phyloP scores from a whole-genome alignment of 495 filamentous ascomycete genomes.

The Mytilinidion resinicola region DNA sequence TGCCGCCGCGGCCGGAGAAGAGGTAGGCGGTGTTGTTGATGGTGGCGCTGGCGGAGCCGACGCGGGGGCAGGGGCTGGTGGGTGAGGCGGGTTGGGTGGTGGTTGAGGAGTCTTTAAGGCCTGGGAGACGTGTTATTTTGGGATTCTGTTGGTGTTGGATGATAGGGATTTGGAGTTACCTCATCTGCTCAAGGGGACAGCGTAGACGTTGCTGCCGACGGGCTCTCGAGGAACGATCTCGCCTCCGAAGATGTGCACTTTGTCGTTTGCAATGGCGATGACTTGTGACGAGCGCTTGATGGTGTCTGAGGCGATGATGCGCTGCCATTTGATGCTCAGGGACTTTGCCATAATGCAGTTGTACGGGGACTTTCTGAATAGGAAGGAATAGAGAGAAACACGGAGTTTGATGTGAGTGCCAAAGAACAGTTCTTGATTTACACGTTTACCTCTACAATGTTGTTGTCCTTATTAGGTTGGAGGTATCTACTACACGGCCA shows the following conservation, averaged over 20 bases:
- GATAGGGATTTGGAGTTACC: too few relatives aligned
- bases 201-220: slow-evolving; percentile 30
- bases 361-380: too few relatives aligned
- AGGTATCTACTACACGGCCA: too few relatives aligned
- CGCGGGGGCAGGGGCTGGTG: slow-evolving; percentile 38
- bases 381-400: too few relatives aligned
- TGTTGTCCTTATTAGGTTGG: too few relatives aligned
- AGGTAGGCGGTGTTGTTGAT: slow-evolving; percentile 46
- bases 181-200: slow-evolving; percentile 17
- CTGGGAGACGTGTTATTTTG: background rate
- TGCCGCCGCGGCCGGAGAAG: slow-evolving; percentile 52
- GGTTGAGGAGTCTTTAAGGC: slow-evolving; percentile 5
- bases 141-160: background rate
- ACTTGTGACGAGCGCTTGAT: slow-evolving; percentile 34
- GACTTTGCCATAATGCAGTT: too few relatives aligned
- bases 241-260: slow-evolving; percentile 33
- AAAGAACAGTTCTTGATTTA: too few relatives aligned
- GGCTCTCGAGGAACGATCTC: slow-evolving; percentile 35
- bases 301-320: slow-evolving; percentile 9
- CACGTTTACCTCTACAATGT: too few relatives aligned
- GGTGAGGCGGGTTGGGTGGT: slow-evolving; percentile 1
- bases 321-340: too few relatives aligned
- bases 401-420: too few relatives aligned
- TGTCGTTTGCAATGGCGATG: slow-evolving; percentile 19
- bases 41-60: slow-evolving; percentile 44